Evolutionary conservation across 768 basidiomycete species (phyloP).

Genomic region (Termitomyces sp.): DNA sequence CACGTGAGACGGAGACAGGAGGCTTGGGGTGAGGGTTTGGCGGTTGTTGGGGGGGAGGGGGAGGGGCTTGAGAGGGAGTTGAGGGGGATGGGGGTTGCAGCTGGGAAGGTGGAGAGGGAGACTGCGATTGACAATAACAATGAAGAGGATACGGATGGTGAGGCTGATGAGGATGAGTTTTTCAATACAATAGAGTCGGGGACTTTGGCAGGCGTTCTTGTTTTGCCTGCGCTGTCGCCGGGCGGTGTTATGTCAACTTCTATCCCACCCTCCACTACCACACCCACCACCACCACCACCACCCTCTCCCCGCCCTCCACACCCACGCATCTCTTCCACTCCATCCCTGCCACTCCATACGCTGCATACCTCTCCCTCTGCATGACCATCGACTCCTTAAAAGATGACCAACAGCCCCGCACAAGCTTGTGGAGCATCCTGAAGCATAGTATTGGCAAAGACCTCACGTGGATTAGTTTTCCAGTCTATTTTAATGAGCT

Average conservation of each 20-base stretch:
- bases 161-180: conserved; percentile 92
- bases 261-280: background rate
- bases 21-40: conserved; percentile 90
- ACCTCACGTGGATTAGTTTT: conserved; percentile 92
- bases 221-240: conserved; percentile 29
- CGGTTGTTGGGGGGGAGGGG: conserved; percentile 81
- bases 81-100: too few species aligned
- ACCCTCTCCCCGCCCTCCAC: too few species aligned
- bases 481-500: conserved; percentile 93
- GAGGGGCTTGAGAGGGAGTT: too few species aligned
- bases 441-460: conserved; percentile 95
- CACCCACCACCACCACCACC: too few species aligned
- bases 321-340: background rate
- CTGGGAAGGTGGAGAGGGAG: too few species aligned
- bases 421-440: conserved; percentile 93
- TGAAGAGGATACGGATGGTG: conserved; percentile 36
- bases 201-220: conserved; percentile 68
- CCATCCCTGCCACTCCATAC: conserved; percentile 38
- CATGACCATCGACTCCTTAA: conserved; percentile 54
- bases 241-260: too few species aligned
- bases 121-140: too few species aligned
- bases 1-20: conserved; percentile 59
- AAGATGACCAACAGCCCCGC: conserved; percentile 76
- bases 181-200: conserved; percentile 94
- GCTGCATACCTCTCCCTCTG: conserved; percentile 67